These are phyloP conservation scores for Wakefieldia striispora DNA, from an alignment of 768 basidiomycete genomes.

Conservation along the genomic window DNA sequence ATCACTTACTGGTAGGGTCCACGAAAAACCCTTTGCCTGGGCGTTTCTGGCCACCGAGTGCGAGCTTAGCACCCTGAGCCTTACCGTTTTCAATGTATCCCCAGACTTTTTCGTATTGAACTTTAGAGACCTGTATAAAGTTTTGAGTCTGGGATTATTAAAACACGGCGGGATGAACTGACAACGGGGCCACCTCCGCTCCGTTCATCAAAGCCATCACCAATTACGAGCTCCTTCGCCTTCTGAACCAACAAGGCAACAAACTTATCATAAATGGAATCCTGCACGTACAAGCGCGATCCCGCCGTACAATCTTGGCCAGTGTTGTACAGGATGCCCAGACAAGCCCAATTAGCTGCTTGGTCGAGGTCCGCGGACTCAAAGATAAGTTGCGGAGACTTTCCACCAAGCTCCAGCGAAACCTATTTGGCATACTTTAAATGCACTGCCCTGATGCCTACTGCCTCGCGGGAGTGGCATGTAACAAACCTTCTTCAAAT, in stretches of 20 bases:
- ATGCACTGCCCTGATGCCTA: constrained; percentile 8
- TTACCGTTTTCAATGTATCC: constrained; percentile 86
- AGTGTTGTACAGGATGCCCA: constrained; percentile 85
- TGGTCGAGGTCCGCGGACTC: constrained; percentile 84
- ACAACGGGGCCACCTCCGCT: constrained; percentile 85
- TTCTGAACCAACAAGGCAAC: constrained; percentile 60
- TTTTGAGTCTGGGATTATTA: constrained; percentile 6
- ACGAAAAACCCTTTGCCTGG: constrained; percentile 81
- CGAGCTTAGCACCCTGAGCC: constrained; percentile 73
- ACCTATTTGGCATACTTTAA: constrained; percentile 44
- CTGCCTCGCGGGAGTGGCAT: constrained; percentile 28
- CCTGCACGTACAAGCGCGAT: constrained; percentile 87
- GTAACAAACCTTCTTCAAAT: constrained; percentile 79
- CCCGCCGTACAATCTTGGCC: constrained; percentile 96
- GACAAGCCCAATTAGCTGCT: constrained; percentile 83
- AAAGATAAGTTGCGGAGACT: constrained; percentile 87
- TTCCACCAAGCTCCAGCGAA: constrained; percentile 92
- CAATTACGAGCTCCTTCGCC: constrained; percentile 68
- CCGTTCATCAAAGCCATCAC: constrained; percentile 75
- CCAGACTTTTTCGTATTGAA: constrained; percentile 85
- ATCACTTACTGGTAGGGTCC: constrained; percentile 76
- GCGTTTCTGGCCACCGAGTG: constrained; percentile 80
- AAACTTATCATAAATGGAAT: constrained; percentile 84
- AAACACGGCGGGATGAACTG: constrained; percentile 25
- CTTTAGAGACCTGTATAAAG: constrained; percentile 66